Evolutionary conservation across 805 yeast species (phyloP).

Genomic region (Torulaspora delbrueckii): DNA sequence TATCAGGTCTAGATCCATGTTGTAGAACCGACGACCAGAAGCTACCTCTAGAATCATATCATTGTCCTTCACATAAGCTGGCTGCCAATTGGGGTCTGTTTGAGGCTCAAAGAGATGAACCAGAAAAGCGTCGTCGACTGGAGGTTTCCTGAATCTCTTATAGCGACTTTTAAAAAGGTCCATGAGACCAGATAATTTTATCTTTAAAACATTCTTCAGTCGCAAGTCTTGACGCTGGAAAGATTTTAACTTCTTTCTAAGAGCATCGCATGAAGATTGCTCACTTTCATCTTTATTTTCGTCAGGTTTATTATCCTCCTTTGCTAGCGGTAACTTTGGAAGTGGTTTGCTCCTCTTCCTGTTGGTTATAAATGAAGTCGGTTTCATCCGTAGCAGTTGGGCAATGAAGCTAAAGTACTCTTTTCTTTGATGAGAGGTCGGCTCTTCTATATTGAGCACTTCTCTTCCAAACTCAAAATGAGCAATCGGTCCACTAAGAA

Average conservation of each 20-base stretch:
- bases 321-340: slow-evolving; percentile 37
- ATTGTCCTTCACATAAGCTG: slow-evolving; percentile 48
- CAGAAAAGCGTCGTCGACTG: slow-evolving; percentile 70
- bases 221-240: slow-evolving; percentile 64
- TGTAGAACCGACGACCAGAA: slow-evolving; percentile 67
- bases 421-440: slow-evolving; percentile 45
- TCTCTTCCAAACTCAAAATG: slow-evolving; percentile 35
- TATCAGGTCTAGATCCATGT: slow-evolving; percentile 89
- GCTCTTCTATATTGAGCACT: slow-evolving; percentile 47
- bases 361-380: slow-evolving; percentile 64
- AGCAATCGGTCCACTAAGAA: slow-evolving; percentile 35
- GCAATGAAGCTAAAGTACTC: slow-evolving; percentile 54
- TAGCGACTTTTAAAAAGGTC: slow-evolving; percentile 83
- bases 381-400: slow-evolving; percentile 57
- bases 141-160: slow-evolving; percentile 85
- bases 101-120: slow-evolving; percentile 72
- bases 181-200: slow-evolving; percentile 82
- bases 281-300: slow-evolving; percentile 27
- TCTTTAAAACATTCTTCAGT: slow-evolving; percentile 76
- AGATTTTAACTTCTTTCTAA: slow-evolving; percentile 43
- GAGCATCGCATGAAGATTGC: slow-evolving; percentile 33
- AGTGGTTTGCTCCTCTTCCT: slow-evolving; percentile 43
- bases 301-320: slow-evolving; percentile 19
- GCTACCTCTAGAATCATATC: slow-evolving; percentile 77
- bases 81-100: slow-evolving; percentile 36